Conservation (phyloP, 805 yeast species). For the Candida sakaeoensis region DNA sequence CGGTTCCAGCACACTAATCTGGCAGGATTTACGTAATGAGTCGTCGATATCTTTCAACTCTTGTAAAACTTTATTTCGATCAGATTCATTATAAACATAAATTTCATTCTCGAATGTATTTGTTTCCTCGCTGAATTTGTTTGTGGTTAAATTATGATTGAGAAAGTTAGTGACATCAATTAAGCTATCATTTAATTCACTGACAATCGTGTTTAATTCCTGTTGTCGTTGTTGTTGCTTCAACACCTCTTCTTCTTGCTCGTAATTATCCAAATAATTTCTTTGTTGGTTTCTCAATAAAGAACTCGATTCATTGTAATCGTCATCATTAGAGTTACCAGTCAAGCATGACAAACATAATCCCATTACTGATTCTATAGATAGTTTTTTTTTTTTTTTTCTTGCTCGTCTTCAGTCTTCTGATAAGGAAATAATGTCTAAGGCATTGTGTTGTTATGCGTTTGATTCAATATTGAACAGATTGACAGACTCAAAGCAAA, state of each 20-base stretch:
- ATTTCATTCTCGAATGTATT: constrained; percentile 2
- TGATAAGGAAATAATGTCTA: constrained; percentile 35
- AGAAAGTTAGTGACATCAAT: constrained; percentile 36
- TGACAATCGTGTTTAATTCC: constrained; percentile 44
- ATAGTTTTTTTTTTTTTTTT: no score
- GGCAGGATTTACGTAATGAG: constrained; percentile 15
- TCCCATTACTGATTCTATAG: constrained; percentile 44
- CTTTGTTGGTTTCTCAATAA: constrained; percentile 25
- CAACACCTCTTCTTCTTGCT: constrained; percentile 34
- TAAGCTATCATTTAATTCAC: constrained; percentile 35
- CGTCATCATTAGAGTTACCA: constrained; percentile 31
- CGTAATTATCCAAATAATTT: constrained; percentile 26
- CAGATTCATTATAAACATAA: constrained; percentile 19
- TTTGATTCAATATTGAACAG: constrained; percentile 29
- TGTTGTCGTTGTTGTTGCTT: constrained; percentile 45
- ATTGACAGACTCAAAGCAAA: constrained; percentile 15
- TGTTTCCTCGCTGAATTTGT: constrained; percentile 8
- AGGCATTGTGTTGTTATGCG: constrained; percentile 35
- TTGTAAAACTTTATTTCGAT: constrained; percentile 20
- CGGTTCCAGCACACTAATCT: constrained; percentile 15
- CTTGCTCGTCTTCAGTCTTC: not conserved
- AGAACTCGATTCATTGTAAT: constrained; percentile 38
- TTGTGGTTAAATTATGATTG: constrained; percentile 6
- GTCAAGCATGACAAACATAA: constrained; percentile 45
- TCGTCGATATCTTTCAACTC: constrained; percentile 17